Percentiles rank a stretch among this genome's conserved stretches.
phyloP scores from a whole-genome alignment of 2,329 filamentous ascomycete species.

The Tolypocladium pustulatum region DNA sequence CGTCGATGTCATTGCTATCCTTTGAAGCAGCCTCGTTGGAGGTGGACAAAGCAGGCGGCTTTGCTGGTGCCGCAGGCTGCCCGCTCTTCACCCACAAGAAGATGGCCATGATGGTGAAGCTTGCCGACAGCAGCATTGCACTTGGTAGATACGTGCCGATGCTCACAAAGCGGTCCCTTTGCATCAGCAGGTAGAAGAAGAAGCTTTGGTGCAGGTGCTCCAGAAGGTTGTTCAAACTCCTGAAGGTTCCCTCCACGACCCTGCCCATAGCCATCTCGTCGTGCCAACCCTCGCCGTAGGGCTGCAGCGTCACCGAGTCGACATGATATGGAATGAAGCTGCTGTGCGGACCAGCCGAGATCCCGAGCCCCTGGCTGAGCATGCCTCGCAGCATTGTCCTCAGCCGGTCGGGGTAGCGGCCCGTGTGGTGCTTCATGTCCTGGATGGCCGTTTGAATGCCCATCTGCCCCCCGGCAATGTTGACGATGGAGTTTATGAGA shows the following conservation, averaged over 20 bases:
- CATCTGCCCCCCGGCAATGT: conserved; percentile 85
- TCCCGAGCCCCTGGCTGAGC: conserved; percentile 81
- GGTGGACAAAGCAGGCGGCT: neutral
- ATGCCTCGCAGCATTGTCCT: conserved; percentile 87
- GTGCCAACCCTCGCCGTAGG: conserved; percentile 86
- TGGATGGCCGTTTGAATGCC: conserved; percentile 76
- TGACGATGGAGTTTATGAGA: conserved; percentile 85
- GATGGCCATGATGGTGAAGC: conserved; percentile 93
- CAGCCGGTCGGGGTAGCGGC: conserved; percentile 72
- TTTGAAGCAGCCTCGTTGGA: neutral
- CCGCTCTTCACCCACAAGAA: conserved; percentile 90
- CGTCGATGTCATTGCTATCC: conserved; percentile 19
- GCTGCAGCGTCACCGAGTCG: conserved; percentile 87
- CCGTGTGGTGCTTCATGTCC: conserved; percentile 73
- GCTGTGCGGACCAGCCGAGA: conserved; percentile 84
- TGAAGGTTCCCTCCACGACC: conserved; percentile 79
- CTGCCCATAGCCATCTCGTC: conserved; percentile 95
- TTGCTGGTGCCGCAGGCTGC: conserved; percentile 18
- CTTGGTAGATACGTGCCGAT: conserved; percentile 96
- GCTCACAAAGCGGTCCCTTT: conserved; percentile 86
- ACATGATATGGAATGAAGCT: conserved; percentile 97
- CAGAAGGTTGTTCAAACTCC: conserved; percentile 90
- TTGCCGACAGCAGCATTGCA: conserved; percentile 92
- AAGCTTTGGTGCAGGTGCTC: conserved; percentile 98
- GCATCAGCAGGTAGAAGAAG: conserved; percentile 96